phyloP scores from a whole-genome alignment of 1,284 basidiomycete species.

The Melampsora larici-populina region DNA sequence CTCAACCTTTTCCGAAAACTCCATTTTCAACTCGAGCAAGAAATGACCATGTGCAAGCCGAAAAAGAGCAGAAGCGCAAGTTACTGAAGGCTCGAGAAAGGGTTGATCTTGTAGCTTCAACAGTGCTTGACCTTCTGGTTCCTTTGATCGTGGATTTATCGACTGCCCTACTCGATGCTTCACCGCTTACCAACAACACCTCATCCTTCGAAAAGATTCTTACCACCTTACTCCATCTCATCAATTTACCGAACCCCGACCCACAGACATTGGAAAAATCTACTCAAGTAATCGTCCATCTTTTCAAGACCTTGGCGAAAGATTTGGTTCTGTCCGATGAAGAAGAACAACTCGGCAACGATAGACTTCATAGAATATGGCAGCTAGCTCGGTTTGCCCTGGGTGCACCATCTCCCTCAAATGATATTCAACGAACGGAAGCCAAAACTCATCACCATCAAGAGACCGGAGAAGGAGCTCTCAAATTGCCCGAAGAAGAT shows the following conservation, averaged over 20 bases:
- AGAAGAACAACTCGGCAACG: slow-evolving; percentile 6
- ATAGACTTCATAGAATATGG: slow-evolving; percentile 35
- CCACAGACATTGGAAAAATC: slow-evolving; percentile 37
- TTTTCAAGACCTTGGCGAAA: slow-evolving; percentile 42
- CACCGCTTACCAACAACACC: background rate
- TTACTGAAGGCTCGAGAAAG: slow-evolving; percentile 31
- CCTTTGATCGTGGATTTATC: slow-evolving; percentile 38
- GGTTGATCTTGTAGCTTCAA: slow-evolving; percentile 32
- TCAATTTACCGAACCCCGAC: slow-evolving; percentile 34
- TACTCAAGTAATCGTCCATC: slow-evolving; percentile 32
- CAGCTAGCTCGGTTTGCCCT: slow-evolving; percentile 32
- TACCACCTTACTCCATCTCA: slow-evolving; percentile 34
- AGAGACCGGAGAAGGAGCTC: slow-evolving; percentile 7
- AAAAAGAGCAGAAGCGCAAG: slow-evolving; percentile 36
- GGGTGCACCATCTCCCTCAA: slow-evolving; percentile 22
- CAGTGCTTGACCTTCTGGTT: slow-evolving; percentile 25
- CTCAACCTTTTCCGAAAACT: background rate
- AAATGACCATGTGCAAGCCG: slow-evolving; percentile 1
- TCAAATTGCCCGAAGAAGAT: background rate
- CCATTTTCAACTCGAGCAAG: background rate
- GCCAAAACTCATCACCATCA: background rate
- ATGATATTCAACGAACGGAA: background rate
- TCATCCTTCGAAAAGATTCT: slow-evolving; percentile 36
- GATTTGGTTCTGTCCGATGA: slow-evolving; percentile 22
- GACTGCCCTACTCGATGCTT: slow-evolving; percentile 37